Evolutionary conservation across 1,284 basidiomycete genomes (phyloP).

Genomic region (Paramarasmius palmivorus): DNA sequence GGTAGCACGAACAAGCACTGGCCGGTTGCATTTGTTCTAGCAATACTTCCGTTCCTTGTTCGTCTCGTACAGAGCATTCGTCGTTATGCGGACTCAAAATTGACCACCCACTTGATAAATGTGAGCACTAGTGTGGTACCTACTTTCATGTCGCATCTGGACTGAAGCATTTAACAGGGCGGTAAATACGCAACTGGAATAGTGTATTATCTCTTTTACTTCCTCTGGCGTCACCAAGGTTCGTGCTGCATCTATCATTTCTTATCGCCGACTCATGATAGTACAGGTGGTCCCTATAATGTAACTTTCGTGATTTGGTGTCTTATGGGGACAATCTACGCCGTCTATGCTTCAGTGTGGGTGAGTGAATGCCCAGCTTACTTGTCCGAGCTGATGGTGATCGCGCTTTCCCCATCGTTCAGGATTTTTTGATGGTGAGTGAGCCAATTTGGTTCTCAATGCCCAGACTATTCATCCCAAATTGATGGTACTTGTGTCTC

Average conservation of each 20-base stretch:
- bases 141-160: background rate
- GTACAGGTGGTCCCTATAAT: conserved; percentile 34
- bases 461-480: too few relatives aligned
- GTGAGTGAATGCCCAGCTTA: too few relatives aligned
- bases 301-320: conserved; percentile 63
- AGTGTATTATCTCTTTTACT: conserved; percentile 65
- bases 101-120: conserved; percentile 84
- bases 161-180: conserved; percentile 43
- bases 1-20: conserved; percentile 47
- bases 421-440: conserved; percentile 81
- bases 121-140: conserved; percentile 33
- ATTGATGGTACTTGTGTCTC: too few relatives aligned
- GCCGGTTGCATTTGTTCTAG: conserved; percentile 61
- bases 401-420: too few relatives aligned
- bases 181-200: conserved; percentile 80
- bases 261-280: conserved; percentile 1
- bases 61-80: conserved; percentile 87
- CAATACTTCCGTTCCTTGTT: conserved; percentile 61
- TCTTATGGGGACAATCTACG: conserved; percentile 61
- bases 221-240: conserved; percentile 74
- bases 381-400: too few relatives aligned
- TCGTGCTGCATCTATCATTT: conserved; percentile 17
- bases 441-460: too few relatives aligned
- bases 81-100: conserved; percentile 79
- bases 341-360: conserved; percentile 79